Evolutionary conservation across 257 asterid genomes (phyloP).

Genomic region (Echites panduratus): DNA sequence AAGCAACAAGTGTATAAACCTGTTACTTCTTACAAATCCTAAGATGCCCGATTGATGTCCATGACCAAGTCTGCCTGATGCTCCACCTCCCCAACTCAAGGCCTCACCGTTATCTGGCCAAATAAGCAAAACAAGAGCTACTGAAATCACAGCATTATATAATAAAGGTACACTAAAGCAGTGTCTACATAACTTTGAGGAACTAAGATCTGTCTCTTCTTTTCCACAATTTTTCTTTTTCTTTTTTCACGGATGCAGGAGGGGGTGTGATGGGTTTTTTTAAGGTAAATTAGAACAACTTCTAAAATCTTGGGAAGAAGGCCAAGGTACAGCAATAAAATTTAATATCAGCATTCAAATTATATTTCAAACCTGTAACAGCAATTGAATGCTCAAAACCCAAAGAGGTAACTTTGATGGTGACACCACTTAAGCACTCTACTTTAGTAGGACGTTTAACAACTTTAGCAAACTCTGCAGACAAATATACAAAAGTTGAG

Average conservation of each 20-base stretch:
- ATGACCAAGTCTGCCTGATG: conserved; percentile 94
- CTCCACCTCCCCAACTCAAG: conserved; percentile 98
- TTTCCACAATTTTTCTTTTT: not conserved
- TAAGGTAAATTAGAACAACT: not conserved
- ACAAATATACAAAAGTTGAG: conserved; percentile 14
- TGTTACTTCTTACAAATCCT: conserved; percentile 68
- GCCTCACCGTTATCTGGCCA: conserved; percentile 75
- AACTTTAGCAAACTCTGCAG: conserved; percentile 67
- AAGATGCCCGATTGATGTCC: conserved; percentile 71
- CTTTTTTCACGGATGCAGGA: no score
- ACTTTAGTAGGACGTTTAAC: conserved; percentile 64
- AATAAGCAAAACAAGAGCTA: conserved; percentile 7
- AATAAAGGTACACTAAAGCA: not conserved
- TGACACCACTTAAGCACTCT: conserved; percentile 63
- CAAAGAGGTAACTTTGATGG: conserved; percentile 51
- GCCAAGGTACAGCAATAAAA: not conserved
- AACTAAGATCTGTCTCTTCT: not conserved
- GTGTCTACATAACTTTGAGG: not conserved
- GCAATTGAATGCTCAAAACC: conserved; percentile 96
- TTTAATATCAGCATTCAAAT: not conserved
- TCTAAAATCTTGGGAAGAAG: not conserved
- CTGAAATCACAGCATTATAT: conserved; percentile 6
- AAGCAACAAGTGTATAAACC: conserved; percentile 35
- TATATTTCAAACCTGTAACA: conserved; percentile 61
- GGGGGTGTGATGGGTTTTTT: not conserved